phyloP scores from a whole-genome alignment of 2,329 filamentous ascomycete species.

The Waltergamsia citrina region DNA sequence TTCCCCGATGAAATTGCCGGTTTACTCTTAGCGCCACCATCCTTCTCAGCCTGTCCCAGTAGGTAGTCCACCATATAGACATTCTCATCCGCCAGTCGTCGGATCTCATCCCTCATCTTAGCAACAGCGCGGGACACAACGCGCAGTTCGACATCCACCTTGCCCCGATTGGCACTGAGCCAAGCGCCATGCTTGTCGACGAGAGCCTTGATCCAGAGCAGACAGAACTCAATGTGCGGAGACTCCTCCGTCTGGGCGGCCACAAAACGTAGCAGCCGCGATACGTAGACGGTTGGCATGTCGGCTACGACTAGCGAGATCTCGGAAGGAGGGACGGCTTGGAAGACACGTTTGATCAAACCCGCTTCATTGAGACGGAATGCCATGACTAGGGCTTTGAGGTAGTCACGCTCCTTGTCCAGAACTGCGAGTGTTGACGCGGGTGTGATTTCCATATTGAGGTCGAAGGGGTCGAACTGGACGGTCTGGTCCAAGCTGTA shows the following conservation, averaged over 20 bases:
- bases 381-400: slow-evolving; percentile 92
- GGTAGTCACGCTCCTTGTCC: slow-evolving; percentile 63
- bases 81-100: slow-evolving; percentile 78
- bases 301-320: slow-evolving; percentile 70
- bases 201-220: slow-evolving; percentile 81
- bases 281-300: slow-evolving; percentile 78
- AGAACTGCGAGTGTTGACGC: slow-evolving; percentile 66
- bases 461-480: slow-evolving; percentile 91
- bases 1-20: too few species aligned
- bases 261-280: slow-evolving; percentile 76
- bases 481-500: slow-evolving; percentile 82
- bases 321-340: slow-evolving; percentile 65
- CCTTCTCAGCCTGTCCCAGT: slow-evolving; percentile 35
- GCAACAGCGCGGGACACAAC: slow-evolving; percentile 72
- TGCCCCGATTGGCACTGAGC: slow-evolving; percentile 70
- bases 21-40: slow-evolving; percentile 10
- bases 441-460: slow-evolving; percentile 89
- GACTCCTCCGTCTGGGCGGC: slow-evolving; percentile 81
- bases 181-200: slow-evolving; percentile 77
- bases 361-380: slow-evolving; percentile 87
- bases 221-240: slow-evolving; percentile 88
- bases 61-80: slow-evolving; percentile 84
- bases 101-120: slow-evolving; percentile 73
- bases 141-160: slow-evolving; percentile 76
- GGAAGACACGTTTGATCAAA: slow-evolving; percentile 77